phyloP scores from a whole-genome alignment of 345 rosid genomes.

The Gynandropsis gynandra region DNA sequence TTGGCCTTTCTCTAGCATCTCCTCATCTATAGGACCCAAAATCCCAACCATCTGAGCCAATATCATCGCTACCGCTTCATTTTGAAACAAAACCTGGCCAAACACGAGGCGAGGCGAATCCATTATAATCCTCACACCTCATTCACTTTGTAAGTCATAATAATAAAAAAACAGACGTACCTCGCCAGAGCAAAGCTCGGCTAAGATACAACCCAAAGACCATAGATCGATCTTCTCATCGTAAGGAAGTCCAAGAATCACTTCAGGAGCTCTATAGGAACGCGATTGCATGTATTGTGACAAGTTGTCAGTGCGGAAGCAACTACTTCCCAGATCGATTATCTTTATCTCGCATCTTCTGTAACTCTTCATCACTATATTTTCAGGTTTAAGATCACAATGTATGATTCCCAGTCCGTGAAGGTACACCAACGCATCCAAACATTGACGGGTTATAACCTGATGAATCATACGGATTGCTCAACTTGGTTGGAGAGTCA shows the following conservation, averaged over 20 bases:
- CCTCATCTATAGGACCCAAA: constrained; percentile 69
- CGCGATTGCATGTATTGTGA: constrained; percentile 89
- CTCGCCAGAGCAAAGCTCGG: constrained; percentile 88
- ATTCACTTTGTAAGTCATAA: background rate
- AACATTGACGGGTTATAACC: constrained; percentile 79
- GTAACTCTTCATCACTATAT: constrained; percentile 80
- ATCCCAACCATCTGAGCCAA: constrained; percentile 65
- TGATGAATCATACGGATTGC: constrained; percentile 7
- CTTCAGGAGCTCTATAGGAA: constrained; percentile 97
- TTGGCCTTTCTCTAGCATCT: constrained; percentile 74
- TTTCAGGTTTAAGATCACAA: constrained; percentile 95
- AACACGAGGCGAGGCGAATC: background rate
- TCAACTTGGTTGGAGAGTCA: background rate
- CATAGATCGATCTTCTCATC: constrained; percentile 85
- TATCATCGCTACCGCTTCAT: constrained; percentile 68
- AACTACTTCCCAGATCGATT: constrained; percentile 99
- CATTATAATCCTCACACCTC: background rate
- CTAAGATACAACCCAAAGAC: constrained; percentile 95
- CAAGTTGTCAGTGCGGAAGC: constrained; percentile 74
- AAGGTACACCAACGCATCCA: constrained; percentile 82
- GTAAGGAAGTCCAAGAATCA: constrained; percentile 83
- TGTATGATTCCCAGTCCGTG: constrained; percentile 84
- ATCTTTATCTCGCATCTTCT: constrained; percentile 66
- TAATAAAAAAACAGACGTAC: constrained; percentile 28
- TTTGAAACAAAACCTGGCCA: constrained; percentile 81